phyloP scores from a whole-genome alignment of 2,329 filamentous ascomycete species.

The Ophiostoma tasmaniense region DNA sequence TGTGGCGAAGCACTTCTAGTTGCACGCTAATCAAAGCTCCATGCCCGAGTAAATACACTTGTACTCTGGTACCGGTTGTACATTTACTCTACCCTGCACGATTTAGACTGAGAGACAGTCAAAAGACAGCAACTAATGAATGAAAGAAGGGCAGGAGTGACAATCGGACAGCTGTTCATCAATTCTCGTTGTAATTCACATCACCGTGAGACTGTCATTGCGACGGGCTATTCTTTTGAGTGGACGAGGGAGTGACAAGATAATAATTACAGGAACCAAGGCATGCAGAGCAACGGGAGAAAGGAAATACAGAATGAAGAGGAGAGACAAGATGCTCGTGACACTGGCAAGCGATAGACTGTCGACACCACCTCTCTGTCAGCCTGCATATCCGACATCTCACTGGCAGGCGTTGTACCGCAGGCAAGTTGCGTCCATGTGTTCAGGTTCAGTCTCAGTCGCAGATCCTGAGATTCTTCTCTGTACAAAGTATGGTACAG shows the following conservation, averaged over 20 bases:
- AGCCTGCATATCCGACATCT: conserved; percentile 2
- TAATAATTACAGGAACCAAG: neutral
- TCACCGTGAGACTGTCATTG: no score
- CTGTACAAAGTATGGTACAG: neutral
- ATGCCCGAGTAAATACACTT: neutral
- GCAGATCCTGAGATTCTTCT: neutral
- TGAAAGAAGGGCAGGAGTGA: no score
- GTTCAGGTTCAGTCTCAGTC: neutral
- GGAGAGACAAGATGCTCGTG: neutral
- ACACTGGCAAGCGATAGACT: conserved; percentile 2
- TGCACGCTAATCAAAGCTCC: neutral
- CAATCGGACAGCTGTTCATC: no score
- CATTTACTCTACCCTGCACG: no score
- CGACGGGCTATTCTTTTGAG: no score
- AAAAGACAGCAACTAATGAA: neutral
- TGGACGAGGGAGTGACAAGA: no score
- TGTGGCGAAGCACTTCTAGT: conserved; percentile 8
- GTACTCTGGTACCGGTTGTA: neutral
- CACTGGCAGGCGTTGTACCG: neutral
- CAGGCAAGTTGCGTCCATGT: neutral
- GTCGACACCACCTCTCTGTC: neutral
- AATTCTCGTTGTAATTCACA: no score
- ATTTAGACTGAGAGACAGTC: no score
- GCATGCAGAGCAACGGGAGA: no score
- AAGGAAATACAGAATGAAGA: neutral